Conservation (phyloP, 371 early-diverging fungal species). For the Mucor sp. region DNA sequence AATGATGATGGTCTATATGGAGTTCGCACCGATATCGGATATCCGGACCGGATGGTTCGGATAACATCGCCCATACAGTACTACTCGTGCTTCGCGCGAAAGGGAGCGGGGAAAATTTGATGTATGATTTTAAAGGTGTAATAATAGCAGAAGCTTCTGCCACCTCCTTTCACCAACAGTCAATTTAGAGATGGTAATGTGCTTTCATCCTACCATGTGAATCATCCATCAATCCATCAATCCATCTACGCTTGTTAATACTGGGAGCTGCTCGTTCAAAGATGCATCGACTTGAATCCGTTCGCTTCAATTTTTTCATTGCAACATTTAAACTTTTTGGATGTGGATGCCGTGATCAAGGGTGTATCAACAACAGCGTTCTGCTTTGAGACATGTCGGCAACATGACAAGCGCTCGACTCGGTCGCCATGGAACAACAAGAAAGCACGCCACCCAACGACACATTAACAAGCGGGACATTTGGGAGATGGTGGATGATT, state of each 20-base stretch:
- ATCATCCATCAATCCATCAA: conserved; percentile 15
- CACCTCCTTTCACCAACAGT: conserved; percentile 26
- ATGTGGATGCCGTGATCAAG: background rate
- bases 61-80: background rate
- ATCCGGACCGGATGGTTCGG: conserved; percentile 5
- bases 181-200: conserved; percentile 26
- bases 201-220: background rate
- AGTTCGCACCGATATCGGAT: background rate
- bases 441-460: background rate
- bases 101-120: background rate
- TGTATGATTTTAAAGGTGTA: conserved; percentile 3
- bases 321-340: background rate
- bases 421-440: background rate
- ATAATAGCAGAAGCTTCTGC: background rate
- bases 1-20: background rate
- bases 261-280: background rate
- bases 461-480: background rate
- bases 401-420: background rate
- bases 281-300: background rate
- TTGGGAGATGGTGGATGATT: background rate
- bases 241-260: conserved; percentile 6
- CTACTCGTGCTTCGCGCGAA: background rate
- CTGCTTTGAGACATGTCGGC: background rate
- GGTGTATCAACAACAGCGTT: background rate
- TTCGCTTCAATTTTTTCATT: background rate